These are phyloP conservation scores for Globisporangium megalacanthum DNA, from an alignment of 352 stramenopile genomes.

Conservation along the genomic window DNA sequence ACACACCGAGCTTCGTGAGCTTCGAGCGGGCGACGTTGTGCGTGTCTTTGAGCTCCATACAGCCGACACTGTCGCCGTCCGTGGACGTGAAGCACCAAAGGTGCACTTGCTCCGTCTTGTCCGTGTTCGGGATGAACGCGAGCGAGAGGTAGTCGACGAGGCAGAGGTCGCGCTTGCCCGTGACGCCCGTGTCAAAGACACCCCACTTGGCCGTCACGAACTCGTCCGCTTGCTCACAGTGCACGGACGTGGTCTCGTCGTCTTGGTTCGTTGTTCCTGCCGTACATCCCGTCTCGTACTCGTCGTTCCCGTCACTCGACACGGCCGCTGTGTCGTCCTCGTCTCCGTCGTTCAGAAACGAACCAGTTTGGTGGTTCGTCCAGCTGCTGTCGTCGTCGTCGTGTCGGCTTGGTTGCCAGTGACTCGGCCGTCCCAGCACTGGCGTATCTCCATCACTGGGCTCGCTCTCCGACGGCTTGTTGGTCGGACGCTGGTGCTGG, in stretches of 20 bases:
- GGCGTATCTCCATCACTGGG: not conserved
- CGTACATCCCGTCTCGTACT: no score
- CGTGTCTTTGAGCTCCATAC: conserved; percentile 69
- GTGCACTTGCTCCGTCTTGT: conserved; percentile 47
- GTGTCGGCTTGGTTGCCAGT: conserved; percentile 12
- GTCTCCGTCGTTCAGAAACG: not conserved
- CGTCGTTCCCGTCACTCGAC: no score
- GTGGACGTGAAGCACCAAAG: conserved; percentile 75
- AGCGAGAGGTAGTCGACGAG: conserved; percentile 70
- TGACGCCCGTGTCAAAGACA: conserved; percentile 53
- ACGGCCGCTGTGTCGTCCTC: no score
- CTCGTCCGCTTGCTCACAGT: conserved; percentile 37
- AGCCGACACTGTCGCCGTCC: conserved; percentile 72
- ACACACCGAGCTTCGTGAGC: conserved; percentile 64
- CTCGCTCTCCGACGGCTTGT: conserved; percentile 9
- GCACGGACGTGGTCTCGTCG: conserved; percentile 8
- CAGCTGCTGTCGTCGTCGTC: conserved; percentile 1
- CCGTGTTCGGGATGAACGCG: conserved; percentile 54
- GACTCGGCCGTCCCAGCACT: not conserved
- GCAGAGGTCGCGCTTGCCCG: conserved; percentile 60
- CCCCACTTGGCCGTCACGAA: conserved; percentile 74
- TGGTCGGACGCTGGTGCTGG: conserved; percentile 6
- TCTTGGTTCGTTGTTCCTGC: not conserved
- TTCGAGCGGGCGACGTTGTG: conserved; percentile 49
- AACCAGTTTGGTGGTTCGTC: not conserved